These are phyloP conservation scores for Phascolomyces articulosus DNA, from an alignment of 371 early-diverging fungal species.

Conservation along the genomic window DNA sequence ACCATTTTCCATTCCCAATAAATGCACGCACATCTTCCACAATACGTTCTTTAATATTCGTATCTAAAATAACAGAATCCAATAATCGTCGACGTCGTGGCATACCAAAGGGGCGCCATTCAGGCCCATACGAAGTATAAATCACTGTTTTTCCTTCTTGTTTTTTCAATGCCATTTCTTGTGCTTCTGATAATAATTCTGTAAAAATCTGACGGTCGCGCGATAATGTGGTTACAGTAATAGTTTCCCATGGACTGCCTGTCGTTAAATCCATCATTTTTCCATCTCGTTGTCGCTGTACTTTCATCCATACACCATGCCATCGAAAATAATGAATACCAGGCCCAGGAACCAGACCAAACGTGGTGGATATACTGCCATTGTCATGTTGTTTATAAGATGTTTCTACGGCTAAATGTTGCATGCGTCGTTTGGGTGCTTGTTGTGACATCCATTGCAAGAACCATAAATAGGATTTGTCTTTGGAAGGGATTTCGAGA, in stretches of 20 bases:
- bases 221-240: slow-evolving; percentile 89
- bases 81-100: slow-evolving; percentile 86
- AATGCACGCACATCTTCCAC: slow-evolving; percentile 87
- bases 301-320: slow-evolving; percentile 85
- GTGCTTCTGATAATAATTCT: slow-evolving; percentile 83
- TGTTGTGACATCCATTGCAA: slow-evolving; percentile 87
- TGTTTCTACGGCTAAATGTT: slow-evolving; percentile 90
- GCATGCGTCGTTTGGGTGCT: slow-evolving; percentile 59
- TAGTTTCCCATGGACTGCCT: slow-evolving; percentile 94
- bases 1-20: slow-evolving; percentile 91
- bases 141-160: slow-evolving; percentile 95
- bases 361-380: slow-evolving; percentile 83
- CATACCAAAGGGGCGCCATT: slow-evolving; percentile 97
- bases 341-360: slow-evolving; percentile 90
- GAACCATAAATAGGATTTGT: slow-evolving; percentile 93
- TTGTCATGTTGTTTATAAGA: slow-evolving; percentile 88
- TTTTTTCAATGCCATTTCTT: slow-evolving; percentile 77
- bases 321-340: slow-evolving; percentile 90
- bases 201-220: slow-evolving; percentile 79
- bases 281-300: slow-evolving; percentile 82
- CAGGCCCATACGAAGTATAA: slow-evolving; percentile 93
- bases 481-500: slow-evolving; percentile 93
- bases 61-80: slow-evolving; percentile 87
- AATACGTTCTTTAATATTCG: slow-evolving; percentile 75
- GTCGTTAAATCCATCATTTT: slow-evolving; percentile 90